These are phyloP conservation scores for Corchorus capsularis DNA, from an alignment of 345 rosid genomes.

Conservation along the genomic window DNA sequence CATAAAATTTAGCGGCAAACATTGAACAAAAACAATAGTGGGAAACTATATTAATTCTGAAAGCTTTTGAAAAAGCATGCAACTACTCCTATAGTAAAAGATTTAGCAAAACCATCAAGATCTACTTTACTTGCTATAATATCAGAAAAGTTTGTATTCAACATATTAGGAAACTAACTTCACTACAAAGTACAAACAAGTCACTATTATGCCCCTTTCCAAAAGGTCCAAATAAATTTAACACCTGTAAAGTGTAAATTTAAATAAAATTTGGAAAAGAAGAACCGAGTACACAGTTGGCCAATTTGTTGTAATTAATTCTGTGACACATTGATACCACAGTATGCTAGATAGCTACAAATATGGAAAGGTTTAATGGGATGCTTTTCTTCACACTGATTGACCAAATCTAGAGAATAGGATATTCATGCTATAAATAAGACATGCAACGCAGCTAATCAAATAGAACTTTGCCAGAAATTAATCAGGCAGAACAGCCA, in stretches of 20 bases:
- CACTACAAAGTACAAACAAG: neutral
- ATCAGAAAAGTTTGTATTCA: neutral
- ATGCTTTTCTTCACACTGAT: neutral
- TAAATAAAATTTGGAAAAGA: neutral
- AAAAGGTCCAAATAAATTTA: neutral
- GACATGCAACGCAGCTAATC: neutral
- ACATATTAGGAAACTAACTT: neutral
- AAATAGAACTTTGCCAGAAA: neutral
- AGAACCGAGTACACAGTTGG: neutral
- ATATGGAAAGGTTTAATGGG: neutral
- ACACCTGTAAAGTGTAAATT: neutral
- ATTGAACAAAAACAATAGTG: neutral
- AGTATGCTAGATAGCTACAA: neutral
- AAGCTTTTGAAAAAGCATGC: neutral
- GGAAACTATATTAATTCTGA: neutral
- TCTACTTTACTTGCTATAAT: conserved; percentile 6
- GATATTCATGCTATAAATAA: neutral
- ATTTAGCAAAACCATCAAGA: neutral
- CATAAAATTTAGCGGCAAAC: too few relatives aligned
- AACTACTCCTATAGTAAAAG: neutral
- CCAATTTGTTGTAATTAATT: neutral
- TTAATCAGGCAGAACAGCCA: neutral
- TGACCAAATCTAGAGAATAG: neutral
- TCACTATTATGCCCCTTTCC: neutral
- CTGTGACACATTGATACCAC: neutral